phyloP scores from a whole-genome alignment of 768 basidiomycete species.

The Hygrophorus russula region DNA sequence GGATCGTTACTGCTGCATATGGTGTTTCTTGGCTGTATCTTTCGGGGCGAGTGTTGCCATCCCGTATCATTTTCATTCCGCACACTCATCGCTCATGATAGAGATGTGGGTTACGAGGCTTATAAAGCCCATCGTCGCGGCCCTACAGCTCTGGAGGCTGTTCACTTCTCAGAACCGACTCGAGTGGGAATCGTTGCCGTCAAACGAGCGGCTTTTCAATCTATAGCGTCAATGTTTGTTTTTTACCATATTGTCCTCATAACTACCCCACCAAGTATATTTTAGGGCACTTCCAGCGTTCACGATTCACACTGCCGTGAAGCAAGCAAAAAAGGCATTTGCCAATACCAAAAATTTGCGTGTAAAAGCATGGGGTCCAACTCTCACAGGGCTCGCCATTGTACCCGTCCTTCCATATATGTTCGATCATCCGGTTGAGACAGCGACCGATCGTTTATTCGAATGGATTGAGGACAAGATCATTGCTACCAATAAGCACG shows the following conservation, averaged over 20 bases:
- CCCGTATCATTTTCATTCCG: background rate
- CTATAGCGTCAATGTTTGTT: slow-evolving; percentile 69
- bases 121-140: slow-evolving; percentile 67
- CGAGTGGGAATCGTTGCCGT: slow-evolving; percentile 60
- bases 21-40: slow-evolving; percentile 79
- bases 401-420: slow-evolving; percentile 68
- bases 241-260: slow-evolving; percentile 37
- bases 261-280: slow-evolving; percentile 5
- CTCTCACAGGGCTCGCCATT: slow-evolving; percentile 57
- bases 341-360: slow-evolving; percentile 43
- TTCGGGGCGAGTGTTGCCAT: slow-evolving; percentile 27
- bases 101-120: slow-evolving; percentile 72
- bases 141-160: slow-evolving; percentile 55
- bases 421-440: slow-evolving; percentile 74
- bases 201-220: slow-evolving; percentile 72
- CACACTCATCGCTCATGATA: slow-evolving; percentile 10
- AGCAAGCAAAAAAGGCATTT: slow-evolving; percentile 60
- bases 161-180: slow-evolving; percentile 57
- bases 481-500: slow-evolving; percentile 11
- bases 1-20: slow-evolving; percentile 66
- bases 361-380: slow-evolving; percentile 67
- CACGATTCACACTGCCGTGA: slow-evolving; percentile 77
- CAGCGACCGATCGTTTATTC: slow-evolving; percentile 53
- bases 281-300: slow-evolving; percentile 71
- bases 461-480: slow-evolving; percentile 56